Evolutionary conservation across 257 asterid species (phyloP), one percentile per base, ranked within the genome.

Genomic region (Leonotis leonurus): DNA sequence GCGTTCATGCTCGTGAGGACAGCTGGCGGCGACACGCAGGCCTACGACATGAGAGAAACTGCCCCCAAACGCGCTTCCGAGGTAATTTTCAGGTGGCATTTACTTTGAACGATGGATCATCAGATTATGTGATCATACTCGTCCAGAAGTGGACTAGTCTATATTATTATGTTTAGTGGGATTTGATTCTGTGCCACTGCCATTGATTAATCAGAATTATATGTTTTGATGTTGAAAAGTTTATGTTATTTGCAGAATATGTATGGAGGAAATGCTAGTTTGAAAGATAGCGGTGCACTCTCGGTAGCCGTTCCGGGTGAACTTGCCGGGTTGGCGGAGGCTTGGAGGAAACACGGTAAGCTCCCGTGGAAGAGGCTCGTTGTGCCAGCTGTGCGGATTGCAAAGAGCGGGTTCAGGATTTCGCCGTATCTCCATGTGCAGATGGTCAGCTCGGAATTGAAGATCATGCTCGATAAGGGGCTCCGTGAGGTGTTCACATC

Each of bases 241-340:
- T 16, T 1, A 1, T 48, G 50, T 69, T 53, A 8, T 21, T 1
- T 59, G 12, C 30, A 87, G 93, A 64, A 77, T 33, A 87, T 87
- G 90, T 87, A 85, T 22, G 66, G 39, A 0, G 80, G 79, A 52
- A 81, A 83, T 52, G 65, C 18, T 22, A 33, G 67, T 11, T 41
- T 50, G 30, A 84, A 87, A 77, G 74, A 69, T 3, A 57, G 46
- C 5, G 90, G 95, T 1, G 60, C 69, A 8, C 83, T 85, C 10
- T 85, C 96, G 1, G 37, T 85, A 33, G 96, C 89, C 1, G 82
- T 80, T 62, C 96, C 96, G 8, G 94, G 96, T 37, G 91, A 88
- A 48, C 73, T 88, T 7, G 83, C 75, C 25, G 96, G 96, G 41
- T 89, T 88, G 2, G 45, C 72, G 17, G 20, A 35, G 6, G 96